These are phyloP conservation scores for Mycena vitilis DNA, from an alignment of 768 basidiomycete species.

Conservation along the genomic window DNA sequence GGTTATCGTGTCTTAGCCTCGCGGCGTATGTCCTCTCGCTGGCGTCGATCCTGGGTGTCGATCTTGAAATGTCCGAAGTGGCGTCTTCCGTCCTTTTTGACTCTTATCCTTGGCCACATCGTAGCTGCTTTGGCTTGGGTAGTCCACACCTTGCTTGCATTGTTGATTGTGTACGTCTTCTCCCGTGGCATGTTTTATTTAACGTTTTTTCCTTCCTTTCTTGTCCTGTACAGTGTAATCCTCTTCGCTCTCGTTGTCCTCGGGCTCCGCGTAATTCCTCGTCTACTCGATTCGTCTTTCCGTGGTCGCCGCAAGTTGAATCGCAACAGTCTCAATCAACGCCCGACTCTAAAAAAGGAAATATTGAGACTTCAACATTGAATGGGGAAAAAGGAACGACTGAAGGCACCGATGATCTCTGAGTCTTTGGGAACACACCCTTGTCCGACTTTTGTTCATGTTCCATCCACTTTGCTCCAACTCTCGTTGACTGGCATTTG, in stretches of 20 bases:
- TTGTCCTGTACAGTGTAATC: not conserved
- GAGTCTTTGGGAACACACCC: too few relatives aligned
- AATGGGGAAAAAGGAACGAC: too few relatives aligned
- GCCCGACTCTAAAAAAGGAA: slow-evolving; percentile 1
- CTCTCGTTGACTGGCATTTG: too few relatives aligned
- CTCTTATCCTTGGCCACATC: not conserved
- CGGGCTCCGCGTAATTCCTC: not conserved
- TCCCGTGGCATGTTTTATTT: not conserved
- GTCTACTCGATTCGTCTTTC: not conserved
- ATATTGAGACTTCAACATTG: not conserved
- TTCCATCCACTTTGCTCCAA: too few relatives aligned
- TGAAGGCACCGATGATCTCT: too few relatives aligned
- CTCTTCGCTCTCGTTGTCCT: not conserved
- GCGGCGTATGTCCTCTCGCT: not conserved
- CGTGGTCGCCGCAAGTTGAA: not conserved
- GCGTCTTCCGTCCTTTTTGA: not conserved
- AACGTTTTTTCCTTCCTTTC: not conserved
- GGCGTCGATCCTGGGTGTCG: not conserved
- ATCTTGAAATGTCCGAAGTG: not conserved
- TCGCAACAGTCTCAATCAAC: not conserved
- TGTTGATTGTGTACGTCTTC: not conserved
- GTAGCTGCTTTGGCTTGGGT: too few relatives aligned
- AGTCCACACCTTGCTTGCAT: not conserved
- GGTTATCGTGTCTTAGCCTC: not conserved
- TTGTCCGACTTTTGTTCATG: too few relatives aligned